These are phyloP conservation scores for Buxus sempervirens DNA, from an alignment of 164 flowering plant species.

Conservation along the genomic window DNA sequence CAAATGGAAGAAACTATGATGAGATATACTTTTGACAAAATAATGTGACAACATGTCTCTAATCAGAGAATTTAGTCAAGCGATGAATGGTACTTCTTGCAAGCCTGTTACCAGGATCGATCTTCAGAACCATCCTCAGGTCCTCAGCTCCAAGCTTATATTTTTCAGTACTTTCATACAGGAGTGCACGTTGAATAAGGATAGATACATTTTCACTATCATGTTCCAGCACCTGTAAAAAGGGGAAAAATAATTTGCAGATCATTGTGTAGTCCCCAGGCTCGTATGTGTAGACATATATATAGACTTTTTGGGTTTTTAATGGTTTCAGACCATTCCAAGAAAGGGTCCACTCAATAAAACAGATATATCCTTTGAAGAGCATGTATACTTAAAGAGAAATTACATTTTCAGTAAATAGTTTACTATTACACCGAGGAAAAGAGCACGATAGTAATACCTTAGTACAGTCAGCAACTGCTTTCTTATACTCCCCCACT, in stretches of 20 bases:
- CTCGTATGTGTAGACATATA: no score
- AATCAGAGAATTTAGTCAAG: slow-evolving; percentile 68
- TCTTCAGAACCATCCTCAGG: slow-evolving; percentile 78
- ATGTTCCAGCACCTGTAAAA: slow-evolving; percentile 69
- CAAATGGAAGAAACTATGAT: slow-evolving; percentile 13
- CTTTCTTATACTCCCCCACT: slow-evolving; percentile 98
- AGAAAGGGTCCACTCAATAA: not conserved
- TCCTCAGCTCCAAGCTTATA: slow-evolving; percentile 98
- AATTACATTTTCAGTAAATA: not conserved
- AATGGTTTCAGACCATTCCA: not conserved
- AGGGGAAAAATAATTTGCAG: slow-evolving; percentile 13
- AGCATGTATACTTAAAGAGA: not conserved
- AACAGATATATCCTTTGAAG: not conserved
- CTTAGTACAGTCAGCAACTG: slow-evolving; percentile 94
- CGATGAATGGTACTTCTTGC: slow-evolving; percentile 97
- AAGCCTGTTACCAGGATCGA: slow-evolving; percentile 85
- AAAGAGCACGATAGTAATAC: slow-evolving; percentile 30
- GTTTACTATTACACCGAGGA: not conserved
- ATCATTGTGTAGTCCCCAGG: no score
- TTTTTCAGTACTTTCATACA: slow-evolving; percentile 95
- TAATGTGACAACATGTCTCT: slow-evolving; percentile 14
- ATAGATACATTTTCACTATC: slow-evolving; percentile 63
- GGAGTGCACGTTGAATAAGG: slow-evolving; percentile 89
- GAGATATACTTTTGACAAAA: slow-evolving; percentile 1
- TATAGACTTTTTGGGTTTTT: no score